phyloP scores from a whole-genome alignment of 257 asterid species.

The Parsonsia alboflavescens region DNA sequence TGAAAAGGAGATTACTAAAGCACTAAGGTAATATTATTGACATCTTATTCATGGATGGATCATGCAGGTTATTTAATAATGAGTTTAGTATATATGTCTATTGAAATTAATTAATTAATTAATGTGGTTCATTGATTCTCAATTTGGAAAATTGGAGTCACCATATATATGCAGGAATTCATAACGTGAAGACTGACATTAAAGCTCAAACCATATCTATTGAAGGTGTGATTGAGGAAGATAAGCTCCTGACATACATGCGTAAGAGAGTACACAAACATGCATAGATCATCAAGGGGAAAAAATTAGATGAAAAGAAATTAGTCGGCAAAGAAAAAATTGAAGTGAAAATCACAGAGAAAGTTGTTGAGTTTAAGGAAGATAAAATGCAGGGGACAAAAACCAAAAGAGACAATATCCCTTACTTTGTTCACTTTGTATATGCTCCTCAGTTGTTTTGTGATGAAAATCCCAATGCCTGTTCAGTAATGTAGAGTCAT shows the following conservation, averaged over 20 bases:
- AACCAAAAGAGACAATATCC: slow-evolving; percentile 36
- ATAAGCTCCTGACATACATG: slow-evolving; percentile 55
- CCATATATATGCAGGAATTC: slow-evolving; percentile 40
- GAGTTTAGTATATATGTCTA: background rate
- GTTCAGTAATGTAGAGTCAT: slow-evolving; percentile 39
- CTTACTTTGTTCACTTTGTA: slow-evolving; percentile 65
- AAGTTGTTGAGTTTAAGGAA: slow-evolving; percentile 43
- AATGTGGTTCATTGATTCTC: background rate
- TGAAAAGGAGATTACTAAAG: slow-evolving; percentile 39
- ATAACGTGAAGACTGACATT: slow-evolving; percentile 55
- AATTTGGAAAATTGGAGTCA: background rate
- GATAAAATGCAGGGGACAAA: slow-evolving; percentile 45
- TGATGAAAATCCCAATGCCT: slow-evolving; percentile 86
- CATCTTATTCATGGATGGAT: background rate
- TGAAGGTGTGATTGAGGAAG: slow-evolving; percentile 63
- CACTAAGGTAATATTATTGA: slow-evolving; percentile 48
- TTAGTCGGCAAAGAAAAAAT: slow-evolving; percentile 20
- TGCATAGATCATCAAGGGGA: slow-evolving; percentile 38
- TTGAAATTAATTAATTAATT: background rate
- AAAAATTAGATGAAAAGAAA: slow-evolving; percentile 12
- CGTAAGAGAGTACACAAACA: slow-evolving; percentile 51
- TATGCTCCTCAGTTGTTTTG: slow-evolving; percentile 78
- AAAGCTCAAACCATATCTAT: slow-evolving; percentile 59
- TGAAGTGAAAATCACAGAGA: slow-evolving; percentile 33
- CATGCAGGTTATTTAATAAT: background rate